These are phyloP conservation scores for Trichoderma erinaceum DNA, from an alignment of 495 filamentous ascomycete species.

Conservation along the genomic window DNA sequence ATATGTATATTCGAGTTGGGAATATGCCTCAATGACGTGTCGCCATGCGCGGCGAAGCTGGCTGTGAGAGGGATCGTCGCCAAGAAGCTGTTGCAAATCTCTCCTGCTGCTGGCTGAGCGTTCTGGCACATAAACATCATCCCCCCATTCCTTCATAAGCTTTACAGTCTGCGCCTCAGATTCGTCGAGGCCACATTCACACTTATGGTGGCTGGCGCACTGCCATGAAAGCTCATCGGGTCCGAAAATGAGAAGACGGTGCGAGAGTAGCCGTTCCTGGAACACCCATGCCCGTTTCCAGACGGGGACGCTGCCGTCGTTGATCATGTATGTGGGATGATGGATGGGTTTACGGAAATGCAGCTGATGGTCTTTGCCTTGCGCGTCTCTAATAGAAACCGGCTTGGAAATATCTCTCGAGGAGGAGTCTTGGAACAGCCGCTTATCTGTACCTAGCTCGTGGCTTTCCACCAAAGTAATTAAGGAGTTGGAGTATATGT, in stretches of 20 bases:
- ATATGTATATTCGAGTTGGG: background rate
- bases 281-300: slow-evolving; percentile 29
- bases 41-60: background rate
- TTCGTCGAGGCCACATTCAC: slow-evolving; percentile 23
- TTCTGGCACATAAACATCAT: background rate
- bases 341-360: slow-evolving; percentile 20
- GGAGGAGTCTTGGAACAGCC: background rate
- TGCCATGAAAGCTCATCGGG: slow-evolving; percentile 29
- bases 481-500: slow-evolving; percentile 23
- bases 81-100: background rate
- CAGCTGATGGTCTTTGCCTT: slow-evolving; percentile 14
- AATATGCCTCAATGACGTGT: background rate
- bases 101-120: background rate
- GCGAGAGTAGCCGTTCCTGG: slow-evolving; percentile 30
- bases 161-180: background rate
- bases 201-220: slow-evolving; percentile 24
- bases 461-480: slow-evolving; percentile 19
- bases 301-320: slow-evolving; percentile 20
- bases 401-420: background rate
- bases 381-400: background rate
- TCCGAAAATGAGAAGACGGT: slow-evolving; percentile 26
- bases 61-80: background rate
- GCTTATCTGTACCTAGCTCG: background rate
- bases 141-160: background rate
- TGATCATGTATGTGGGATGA: slow-evolving; percentile 20